Evolutionary conservation across 1,139 yeast genomes (phyloP).

Genomic region (Arxiozyma slooffiae): DNA sequence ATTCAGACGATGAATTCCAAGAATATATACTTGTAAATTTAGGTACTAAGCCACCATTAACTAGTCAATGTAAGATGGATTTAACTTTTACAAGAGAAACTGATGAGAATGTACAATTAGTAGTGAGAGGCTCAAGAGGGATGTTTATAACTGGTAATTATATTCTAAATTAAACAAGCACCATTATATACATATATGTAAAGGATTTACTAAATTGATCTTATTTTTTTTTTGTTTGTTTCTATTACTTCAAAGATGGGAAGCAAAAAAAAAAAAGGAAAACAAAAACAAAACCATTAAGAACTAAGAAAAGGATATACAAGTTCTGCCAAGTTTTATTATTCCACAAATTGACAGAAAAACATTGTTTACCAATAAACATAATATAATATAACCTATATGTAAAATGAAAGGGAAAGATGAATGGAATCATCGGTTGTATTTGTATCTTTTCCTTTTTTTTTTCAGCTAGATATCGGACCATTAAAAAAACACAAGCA

Average conservation of each 20-base stretch:
- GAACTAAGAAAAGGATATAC: too few species aligned
- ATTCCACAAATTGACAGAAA: neutral
- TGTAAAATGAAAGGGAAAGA: too few species aligned
- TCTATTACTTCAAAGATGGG: too few species aligned
- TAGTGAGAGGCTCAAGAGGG: slow-evolving; percentile 90
- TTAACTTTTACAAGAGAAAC: slow-evolving; percentile 62
- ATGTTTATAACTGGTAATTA: slow-evolving; percentile 88
- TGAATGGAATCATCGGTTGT: neutral
- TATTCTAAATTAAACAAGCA: slow-evolving; percentile 31
- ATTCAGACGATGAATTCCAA: slow-evolving; percentile 50
- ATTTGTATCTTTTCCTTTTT: too few species aligned
- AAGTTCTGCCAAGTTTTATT: neutral
- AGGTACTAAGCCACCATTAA: slow-evolving; percentile 47
- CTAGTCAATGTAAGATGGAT: slow-evolving; percentile 77
- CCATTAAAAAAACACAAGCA: too few species aligned
- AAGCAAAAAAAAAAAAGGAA: too few species aligned
- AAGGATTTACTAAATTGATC: neutral
- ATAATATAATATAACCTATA: too few species aligned
- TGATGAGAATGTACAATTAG: slow-evolving; percentile 85
- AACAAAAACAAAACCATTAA: too few species aligned
- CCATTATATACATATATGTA: neutral
- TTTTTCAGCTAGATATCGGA: too few species aligned
- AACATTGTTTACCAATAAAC: neutral
- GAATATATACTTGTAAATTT: slow-evolving; percentile 82
- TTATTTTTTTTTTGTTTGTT: too few species aligned